Evolutionary conservation across 164 flowering plant genomes (phyloP), one percentile per base, ranked within the genome.

Genomic region (Protea cynaroides): DNA sequence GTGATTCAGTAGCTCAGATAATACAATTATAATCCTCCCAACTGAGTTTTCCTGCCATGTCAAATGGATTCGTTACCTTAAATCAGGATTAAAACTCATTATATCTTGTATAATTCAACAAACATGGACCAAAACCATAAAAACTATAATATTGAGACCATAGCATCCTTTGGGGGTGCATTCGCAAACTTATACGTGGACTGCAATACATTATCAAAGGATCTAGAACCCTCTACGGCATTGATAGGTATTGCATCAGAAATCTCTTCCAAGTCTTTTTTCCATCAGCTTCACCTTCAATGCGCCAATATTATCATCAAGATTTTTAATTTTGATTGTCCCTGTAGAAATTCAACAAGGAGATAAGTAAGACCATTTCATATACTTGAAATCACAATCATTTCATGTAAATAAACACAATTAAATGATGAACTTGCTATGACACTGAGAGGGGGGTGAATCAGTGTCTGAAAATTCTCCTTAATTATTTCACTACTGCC

Each of bases 261-360:
- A 25, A 73, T 62, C 52, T 73, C 77, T 22, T 68, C 70, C 65
- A 73, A 7, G 24, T 76, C 72, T 49, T 58, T 72, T n/a, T 62
- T 64, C 62, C 7, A 70, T 63, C 17, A 76, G 72, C 40, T 73
- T 73, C 24, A 67, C 65, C 46, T 23, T 65, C 53, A 73, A n/a
- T 50, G 72, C 58, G 22, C 70, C 70, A 58, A 70, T 65, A 54
- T 76, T 76, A 3, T 70, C 68, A 47, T 76, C 75, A 11, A 76
- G 67, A 56, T 73, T 73, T 60, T 73, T 70, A n/a, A 67, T 47
- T 60, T 76, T 73, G 37, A 77, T 76, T 46, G 77, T 76, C 54
- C 77, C 80, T 76, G 44, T 18, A 59, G 19, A 64, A 47, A 54
- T 29, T 13, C n/a, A 18, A 14, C 7, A 22, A 29, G 19, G 40